A percentile compares a stretch with the other conserved stretches of the same genome.
phyloP scores from a whole-genome alignment of 257 asterid species.

The Solanum gandarillasii region DNA sequence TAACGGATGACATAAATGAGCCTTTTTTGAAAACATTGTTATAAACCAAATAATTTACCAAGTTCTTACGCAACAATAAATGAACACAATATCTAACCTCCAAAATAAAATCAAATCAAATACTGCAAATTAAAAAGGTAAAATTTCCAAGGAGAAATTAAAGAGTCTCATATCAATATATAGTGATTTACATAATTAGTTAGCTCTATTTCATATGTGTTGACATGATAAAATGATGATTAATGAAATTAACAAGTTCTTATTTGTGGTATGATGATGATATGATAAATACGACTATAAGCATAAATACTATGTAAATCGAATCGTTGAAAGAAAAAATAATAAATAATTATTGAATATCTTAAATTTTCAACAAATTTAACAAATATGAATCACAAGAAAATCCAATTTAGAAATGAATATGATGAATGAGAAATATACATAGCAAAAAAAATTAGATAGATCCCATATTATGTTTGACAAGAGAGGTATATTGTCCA shows the following conservation, averaged over 20 bases:
- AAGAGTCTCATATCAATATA: not conserved
- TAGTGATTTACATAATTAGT: not conserved
- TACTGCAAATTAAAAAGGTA: too few species aligned
- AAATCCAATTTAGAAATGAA: not conserved
- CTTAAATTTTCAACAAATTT: not conserved
- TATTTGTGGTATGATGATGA: too few species aligned
- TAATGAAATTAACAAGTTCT: too few species aligned
- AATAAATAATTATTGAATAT: too few species aligned
- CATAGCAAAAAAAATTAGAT: not conserved
- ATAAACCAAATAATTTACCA: not conserved
- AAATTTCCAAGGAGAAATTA: too few species aligned
- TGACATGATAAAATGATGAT: not conserved
- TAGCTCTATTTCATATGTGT: not conserved
- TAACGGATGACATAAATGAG: too few species aligned
- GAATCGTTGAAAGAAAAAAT: not conserved
- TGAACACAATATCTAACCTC: not conserved
- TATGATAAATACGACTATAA: too few species aligned
- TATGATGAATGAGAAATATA: not conserved
- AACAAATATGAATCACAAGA: not conserved
- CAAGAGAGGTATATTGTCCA: not conserved
- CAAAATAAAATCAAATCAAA: too few species aligned
- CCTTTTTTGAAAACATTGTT: too few species aligned
- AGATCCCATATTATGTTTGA: not conserved
- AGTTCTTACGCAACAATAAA: not conserved
- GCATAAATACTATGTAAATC: not conserved